These are phyloP conservation scores for Pontederia paniculata DNA, from an alignment of 176 grass and related monocot genomes.

Conservation along the genomic window DNA sequence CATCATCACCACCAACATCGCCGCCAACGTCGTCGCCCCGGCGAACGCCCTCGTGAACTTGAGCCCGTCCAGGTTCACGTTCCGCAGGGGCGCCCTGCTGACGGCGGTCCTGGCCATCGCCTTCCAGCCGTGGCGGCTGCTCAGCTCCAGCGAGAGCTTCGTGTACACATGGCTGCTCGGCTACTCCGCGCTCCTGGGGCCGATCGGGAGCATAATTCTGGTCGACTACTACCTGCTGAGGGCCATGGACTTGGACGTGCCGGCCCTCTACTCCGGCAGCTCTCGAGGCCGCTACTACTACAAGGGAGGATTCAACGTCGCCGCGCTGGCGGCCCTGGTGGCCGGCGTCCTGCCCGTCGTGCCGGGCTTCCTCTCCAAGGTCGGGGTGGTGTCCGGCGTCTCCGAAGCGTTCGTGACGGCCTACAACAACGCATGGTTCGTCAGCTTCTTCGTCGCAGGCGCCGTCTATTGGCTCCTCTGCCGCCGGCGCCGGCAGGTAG, in stretches of 20 bases:
- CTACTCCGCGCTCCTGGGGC: constrained; percentile 80
- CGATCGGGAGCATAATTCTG: constrained; percentile 66
- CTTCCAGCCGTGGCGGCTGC: constrained; percentile 81
- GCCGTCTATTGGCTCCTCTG: constrained; percentile 57
- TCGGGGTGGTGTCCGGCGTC: constrained; percentile 41
- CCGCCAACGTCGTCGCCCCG: constrained; percentile 83
- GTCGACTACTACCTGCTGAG: constrained; percentile 78
- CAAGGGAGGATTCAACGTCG: constrained; percentile 51
- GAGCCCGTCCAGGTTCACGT: constrained; percentile 64
- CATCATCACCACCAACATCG: constrained; percentile 84
- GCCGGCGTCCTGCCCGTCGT: constrained; percentile 55
- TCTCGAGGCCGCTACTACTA: constrained; percentile 52
- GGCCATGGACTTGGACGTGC: constrained; percentile 45
- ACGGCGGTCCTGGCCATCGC: constrained; percentile 74
- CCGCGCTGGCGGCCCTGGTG: constrained; percentile 45
- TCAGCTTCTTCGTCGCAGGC: constrained; percentile 71
- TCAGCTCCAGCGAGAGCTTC: constrained; percentile 92
- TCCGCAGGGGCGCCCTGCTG: constrained; percentile 58
- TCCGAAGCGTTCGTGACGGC: constrained; percentile 23
- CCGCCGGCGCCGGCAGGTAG: neutral
- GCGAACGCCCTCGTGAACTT: constrained; percentile 77
- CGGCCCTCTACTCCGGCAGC: constrained; percentile 51
- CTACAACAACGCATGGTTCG: constrained; percentile 88
- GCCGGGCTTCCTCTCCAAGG: constrained; percentile 57
- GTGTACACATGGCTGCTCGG: constrained; percentile 87